Evolutionary conservation across 192 early-diverging fungal genomes (phyloP).

Genomic region (Irineochytrium annulatum): DNA sequence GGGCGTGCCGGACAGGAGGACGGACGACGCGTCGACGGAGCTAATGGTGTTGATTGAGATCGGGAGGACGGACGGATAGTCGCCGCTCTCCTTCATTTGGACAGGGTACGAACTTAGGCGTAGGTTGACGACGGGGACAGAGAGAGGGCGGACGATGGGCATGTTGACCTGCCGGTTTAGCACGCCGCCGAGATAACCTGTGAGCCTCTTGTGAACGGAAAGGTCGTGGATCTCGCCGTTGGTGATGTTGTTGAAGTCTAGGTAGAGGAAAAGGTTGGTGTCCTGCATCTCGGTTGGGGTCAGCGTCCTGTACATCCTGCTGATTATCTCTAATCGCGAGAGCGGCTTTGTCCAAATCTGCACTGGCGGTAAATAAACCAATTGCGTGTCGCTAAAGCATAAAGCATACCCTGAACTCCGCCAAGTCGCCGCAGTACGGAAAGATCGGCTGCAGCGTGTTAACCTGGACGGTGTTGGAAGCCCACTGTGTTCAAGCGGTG

Average conservation of each 20-base stretch:
- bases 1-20: not conserved
- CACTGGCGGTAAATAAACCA: too few relatives aligned
- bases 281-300: not conserved
- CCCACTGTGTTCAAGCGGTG: too few relatives aligned
- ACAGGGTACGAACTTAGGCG: not conserved
- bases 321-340: not conserved
- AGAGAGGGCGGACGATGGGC: not conserved
- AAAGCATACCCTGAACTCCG: not conserved
- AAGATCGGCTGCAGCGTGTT: conserved; percentile 1
- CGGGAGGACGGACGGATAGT: not conserved
- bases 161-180: not conserved
- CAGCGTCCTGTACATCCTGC: not conserved
- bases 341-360: not conserved
- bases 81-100: not conserved
- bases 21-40: not conserved
- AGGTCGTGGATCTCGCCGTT: not conserved
- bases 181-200: not conserved
- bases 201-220: not conserved
- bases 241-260: not conserved
- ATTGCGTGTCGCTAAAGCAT: too few relatives aligned
- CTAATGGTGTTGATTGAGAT: not conserved
- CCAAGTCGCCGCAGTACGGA: not conserved
- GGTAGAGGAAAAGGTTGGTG: not conserved
- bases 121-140: not conserved
- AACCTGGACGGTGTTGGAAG: too few relatives aligned